These are phyloP conservation scores for Phytophthora capsici DNA, from an alignment of 352 stramenopile genomes.

Conservation along the genomic window DNA sequence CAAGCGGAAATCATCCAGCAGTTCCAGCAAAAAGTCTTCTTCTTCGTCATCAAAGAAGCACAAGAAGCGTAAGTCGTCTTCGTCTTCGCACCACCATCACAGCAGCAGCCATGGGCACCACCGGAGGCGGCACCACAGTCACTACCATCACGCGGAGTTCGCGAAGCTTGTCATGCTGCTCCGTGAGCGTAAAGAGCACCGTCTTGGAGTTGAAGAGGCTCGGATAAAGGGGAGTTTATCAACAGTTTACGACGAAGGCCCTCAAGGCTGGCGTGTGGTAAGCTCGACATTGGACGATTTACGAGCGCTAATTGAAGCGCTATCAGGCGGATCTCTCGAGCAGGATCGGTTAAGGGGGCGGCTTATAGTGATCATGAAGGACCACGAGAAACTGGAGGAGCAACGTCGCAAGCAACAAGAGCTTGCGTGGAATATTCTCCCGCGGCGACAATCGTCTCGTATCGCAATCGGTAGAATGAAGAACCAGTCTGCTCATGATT, in stretches of 20 bases:
- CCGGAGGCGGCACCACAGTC: slow-evolving; percentile 64
- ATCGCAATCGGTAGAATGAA: slow-evolving; percentile 85
- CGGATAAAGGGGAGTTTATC: slow-evolving; percentile 49
- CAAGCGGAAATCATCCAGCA: slow-evolving; percentile 48
- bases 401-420: slow-evolving; percentile 74
- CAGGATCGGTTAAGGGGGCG: slow-evolving; percentile 76
- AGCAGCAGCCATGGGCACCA: slow-evolving; percentile 55
- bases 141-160: slow-evolving; percentile 73
- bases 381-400: slow-evolving; percentile 73
- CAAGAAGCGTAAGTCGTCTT: slow-evolving; percentile 73
- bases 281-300: slow-evolving; percentile 76
- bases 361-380: slow-evolving; percentile 83
- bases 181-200: slow-evolving; percentile 62
- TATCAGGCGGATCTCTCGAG: slow-evolving; percentile 73
- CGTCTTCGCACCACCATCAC: slow-evolving; percentile 65
- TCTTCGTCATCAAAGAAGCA: slow-evolving; percentile 66
- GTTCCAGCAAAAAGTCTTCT: slow-evolving; percentile 63
- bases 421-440: slow-evolving; percentile 76
- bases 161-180: slow-evolving; percentile 66
- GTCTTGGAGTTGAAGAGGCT: slow-evolving; percentile 59
- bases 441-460: slow-evolving; percentile 82
- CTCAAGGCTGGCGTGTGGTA: slow-evolving; percentile 71
- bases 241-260: slow-evolving; percentile 49
- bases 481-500: slow-evolving; percentile 62
- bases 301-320: slow-evolving; percentile 52